Conservation (phyloP, 305 asterid genomes). For the Solanum aculeatissimum region DNA sequence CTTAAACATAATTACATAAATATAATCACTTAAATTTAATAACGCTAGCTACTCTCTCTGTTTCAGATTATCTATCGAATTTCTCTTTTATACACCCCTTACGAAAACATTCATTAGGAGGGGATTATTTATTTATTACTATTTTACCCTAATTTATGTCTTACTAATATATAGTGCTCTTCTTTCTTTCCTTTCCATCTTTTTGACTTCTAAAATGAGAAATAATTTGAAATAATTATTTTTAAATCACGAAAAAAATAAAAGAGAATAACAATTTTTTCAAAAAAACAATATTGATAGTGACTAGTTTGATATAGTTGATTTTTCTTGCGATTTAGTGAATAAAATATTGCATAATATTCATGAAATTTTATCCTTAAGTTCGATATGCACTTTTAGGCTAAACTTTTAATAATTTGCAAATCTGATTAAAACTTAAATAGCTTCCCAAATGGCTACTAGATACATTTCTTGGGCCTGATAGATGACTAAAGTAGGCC, state of each 20-base stretch:
- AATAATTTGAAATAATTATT: background rate
- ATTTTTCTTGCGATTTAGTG: background rate
- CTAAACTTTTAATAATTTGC: background rate
- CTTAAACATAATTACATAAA: background rate
- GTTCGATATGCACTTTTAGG: too few relatives aligned
- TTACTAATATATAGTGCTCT: too few relatives aligned
- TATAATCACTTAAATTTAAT: background rate
- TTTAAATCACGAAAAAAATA: background rate
- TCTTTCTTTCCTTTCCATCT: too few relatives aligned
- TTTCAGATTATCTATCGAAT: background rate
- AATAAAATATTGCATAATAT: background rate
- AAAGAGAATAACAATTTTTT: background rate
- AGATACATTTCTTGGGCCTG: background rate
- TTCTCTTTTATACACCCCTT: background rate
- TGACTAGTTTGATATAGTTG: too few relatives aligned
- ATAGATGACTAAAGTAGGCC: background rate
- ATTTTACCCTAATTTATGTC: too few relatives aligned
- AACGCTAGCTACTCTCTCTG: background rate
- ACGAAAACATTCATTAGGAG: too few relatives aligned
- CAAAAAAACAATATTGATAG: too few relatives aligned
- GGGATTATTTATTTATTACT: too few relatives aligned
- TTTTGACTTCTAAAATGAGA: background rate
- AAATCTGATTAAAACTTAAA: background rate
- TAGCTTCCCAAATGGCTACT: background rate
- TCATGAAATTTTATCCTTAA: background rate